Evolutionary conservation across 352 stramenopile genomes (phyloP).

Genomic region (Saprolegnia diclina): DNA sequence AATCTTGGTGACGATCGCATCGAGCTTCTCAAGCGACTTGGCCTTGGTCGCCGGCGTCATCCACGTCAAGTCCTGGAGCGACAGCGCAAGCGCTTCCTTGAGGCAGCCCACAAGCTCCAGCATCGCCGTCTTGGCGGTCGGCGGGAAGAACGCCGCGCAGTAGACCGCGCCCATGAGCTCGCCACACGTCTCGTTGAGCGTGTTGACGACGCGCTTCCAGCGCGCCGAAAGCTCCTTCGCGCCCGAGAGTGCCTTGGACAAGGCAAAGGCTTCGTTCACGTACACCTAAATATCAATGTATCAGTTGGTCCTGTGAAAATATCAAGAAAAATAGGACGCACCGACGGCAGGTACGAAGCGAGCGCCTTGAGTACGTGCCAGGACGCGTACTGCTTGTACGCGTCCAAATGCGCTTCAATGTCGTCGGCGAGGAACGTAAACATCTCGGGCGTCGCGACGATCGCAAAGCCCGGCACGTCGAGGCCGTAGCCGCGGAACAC

Average conservation of each 20-base stretch:
- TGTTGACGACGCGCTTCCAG: constrained; percentile 86
- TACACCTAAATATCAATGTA: too few relatives aligned
- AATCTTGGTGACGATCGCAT: constrained; percentile 64
- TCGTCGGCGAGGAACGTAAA: constrained; percentile 33
- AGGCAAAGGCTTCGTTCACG: constrained; percentile 82
- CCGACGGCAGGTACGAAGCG: neutral
- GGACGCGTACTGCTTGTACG: constrained; percentile 19
- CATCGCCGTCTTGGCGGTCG: constrained; percentile 46
- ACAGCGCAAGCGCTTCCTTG: constrained; percentile 66
- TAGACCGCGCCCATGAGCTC: constrained; percentile 66
- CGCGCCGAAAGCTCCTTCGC: constrained; percentile 81
- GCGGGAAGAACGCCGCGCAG: constrained; percentile 54
- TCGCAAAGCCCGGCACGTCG: constrained; percentile 28
- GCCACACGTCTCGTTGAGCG: constrained; percentile 49
- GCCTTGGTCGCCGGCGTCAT: constrained; percentile 78
- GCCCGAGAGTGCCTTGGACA: constrained; percentile 77
- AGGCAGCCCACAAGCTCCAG: constrained; percentile 84
- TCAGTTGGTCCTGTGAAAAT: too few relatives aligned
- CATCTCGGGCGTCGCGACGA: constrained; percentile 52
- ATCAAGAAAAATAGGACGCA: neutral
- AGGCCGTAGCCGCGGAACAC: constrained; percentile 11
- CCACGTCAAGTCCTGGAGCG: constrained; percentile 80
- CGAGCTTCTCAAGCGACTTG: constrained; percentile 85
- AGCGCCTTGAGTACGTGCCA: constrained; percentile 19
- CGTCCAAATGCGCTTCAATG: neutral